phyloP scores from a whole-genome alignment of 176 grass and related monocot species.

The Aegilops speltoides region DNA sequence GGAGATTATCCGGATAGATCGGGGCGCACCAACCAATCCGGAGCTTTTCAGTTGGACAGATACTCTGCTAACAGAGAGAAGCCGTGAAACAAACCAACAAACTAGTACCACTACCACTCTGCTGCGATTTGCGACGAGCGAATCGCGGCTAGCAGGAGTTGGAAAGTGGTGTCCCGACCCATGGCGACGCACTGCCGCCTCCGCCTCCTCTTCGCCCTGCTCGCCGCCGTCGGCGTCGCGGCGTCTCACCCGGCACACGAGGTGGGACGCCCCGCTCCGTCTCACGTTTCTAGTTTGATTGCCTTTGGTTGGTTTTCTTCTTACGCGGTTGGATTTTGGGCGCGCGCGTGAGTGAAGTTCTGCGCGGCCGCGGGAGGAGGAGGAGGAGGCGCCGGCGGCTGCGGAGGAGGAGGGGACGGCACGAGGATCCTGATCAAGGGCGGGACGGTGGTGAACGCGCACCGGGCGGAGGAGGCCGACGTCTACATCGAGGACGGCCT shows the following conservation, averaged over 20 bases:
- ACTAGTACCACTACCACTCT: too few relatives aligned
- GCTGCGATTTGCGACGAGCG: neutral
- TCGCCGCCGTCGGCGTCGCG: neutral
- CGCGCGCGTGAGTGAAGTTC: slow-evolving; percentile 40
- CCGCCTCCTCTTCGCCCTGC: neutral
- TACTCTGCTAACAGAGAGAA: neutral
- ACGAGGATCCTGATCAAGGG: slow-evolving; percentile 87
- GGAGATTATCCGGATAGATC: slow-evolving; percentile 10
- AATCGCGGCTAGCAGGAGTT: neutral
- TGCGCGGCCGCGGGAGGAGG: slow-evolving; percentile 40
- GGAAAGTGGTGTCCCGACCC: neutral
- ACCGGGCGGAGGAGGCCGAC: slow-evolving; percentile 71
- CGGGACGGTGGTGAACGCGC: slow-evolving; percentile 93
- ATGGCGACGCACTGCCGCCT: slow-evolving; percentile 16
- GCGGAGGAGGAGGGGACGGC: slow-evolving; percentile 35
- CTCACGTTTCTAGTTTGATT: neutral
- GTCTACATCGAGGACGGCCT: slow-evolving; percentile 92
- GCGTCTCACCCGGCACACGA: slow-evolving; percentile 40
- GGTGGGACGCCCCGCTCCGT: slow-evolving; percentile 13
- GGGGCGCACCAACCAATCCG: slow-evolving; percentile 21
- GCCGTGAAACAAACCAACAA: neutral
- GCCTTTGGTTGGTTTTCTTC: neutral
- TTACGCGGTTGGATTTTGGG: slow-evolving; percentile 4
- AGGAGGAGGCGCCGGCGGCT: slow-evolving; percentile 9
- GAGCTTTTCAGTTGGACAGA: neutral